These are phyloP conservation scores for Vigna unguiculata DNA, from an alignment of 306 rosid genomes.

Conservation along the genomic window DNA sequence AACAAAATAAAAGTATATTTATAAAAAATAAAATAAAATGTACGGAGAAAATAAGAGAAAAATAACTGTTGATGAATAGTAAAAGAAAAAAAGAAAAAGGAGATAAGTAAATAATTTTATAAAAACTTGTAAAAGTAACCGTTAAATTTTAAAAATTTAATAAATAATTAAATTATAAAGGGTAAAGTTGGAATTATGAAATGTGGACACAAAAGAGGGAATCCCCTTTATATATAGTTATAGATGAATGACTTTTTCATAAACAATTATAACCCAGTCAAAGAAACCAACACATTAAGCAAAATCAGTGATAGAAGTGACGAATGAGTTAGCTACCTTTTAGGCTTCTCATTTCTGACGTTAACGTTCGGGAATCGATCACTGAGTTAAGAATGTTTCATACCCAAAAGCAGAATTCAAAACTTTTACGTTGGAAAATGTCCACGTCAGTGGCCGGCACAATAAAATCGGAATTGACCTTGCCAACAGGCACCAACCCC, in stretches of 20 bases:
- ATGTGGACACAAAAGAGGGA: no score
- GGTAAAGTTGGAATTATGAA: no score
- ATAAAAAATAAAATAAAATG: no score
- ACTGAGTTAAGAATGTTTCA: conserved; percentile 23
- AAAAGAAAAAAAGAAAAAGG: no score
- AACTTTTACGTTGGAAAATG: conserved; percentile 7
- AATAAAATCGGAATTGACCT: conserved; percentile 32
- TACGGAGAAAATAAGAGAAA: no score
- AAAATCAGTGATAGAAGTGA: conserved; percentile 28
- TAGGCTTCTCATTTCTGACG: neutral
- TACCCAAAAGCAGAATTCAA: neutral
- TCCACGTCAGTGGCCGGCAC: conserved; percentile 29
- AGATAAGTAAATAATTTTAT: no score
- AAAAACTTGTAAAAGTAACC: no score
- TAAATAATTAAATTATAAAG: no score
- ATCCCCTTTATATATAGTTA: no score
- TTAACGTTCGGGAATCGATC: neutral
- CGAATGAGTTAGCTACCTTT: neutral
- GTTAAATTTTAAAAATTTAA: no score
- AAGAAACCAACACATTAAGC: neutral
- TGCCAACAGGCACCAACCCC: conserved; percentile 35
- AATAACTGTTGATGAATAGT: no score
- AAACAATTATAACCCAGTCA: conserved; percentile 5
- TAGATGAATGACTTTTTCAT: conserved; percentile 5
- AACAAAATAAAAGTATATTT: no score